These are phyloP conservation scores for Aspergillus fumigatiaffinis DNA, from an alignment of 2,329 filamentous ascomycete species.

Conservation along the genomic window DNA sequence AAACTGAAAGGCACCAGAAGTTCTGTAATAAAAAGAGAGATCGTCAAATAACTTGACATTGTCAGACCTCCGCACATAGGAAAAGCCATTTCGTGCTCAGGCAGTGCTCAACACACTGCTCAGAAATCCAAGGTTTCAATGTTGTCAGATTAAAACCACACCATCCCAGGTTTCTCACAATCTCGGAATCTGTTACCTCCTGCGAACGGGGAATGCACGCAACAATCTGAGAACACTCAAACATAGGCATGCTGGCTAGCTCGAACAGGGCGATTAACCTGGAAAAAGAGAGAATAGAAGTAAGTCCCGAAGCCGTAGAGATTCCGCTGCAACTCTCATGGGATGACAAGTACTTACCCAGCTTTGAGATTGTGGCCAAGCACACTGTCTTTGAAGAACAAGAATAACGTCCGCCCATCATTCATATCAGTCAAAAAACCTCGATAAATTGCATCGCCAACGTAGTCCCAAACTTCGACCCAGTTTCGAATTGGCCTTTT, in stretches of 20 bases:
- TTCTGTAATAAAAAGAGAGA: not conserved
- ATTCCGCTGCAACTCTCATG: not conserved
- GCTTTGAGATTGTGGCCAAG: slow-evolving; percentile 77
- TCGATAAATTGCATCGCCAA: slow-evolving; percentile 76
- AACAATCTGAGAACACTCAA: slow-evolving; percentile 73
- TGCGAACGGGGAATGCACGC: slow-evolving; percentile 74
- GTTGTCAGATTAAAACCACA: slow-evolving; percentile 84
- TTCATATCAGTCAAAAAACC: slow-evolving; percentile 74
- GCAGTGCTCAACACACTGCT: slow-evolving; percentile 54
- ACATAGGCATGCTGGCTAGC: slow-evolving; percentile 66
- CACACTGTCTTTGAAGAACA: slow-evolving; percentile 77
- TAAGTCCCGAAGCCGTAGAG: not conserved
- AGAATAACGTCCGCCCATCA: slow-evolving; percentile 71
- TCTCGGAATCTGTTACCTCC: slow-evolving; percentile 58
- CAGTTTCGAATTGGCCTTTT: slow-evolving; percentile 29
- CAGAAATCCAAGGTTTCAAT: slow-evolving; percentile 64
- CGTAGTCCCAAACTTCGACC: slow-evolving; percentile 63
- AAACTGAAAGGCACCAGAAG: not conserved
- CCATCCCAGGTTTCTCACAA: slow-evolving; percentile 81
- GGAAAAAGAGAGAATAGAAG: not conserved
- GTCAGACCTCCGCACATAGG: slow-evolving; percentile 78
- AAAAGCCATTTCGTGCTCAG: slow-evolving; percentile 80
- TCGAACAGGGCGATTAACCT: slow-evolving; percentile 89
- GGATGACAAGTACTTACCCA: slow-evolving; percentile 59
- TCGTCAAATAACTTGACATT: not conserved